A percentile compares a stretch with the other conserved stretches of the same genome.
These are phyloP conservation scores for Erysimum pusillum DNA, from an alignment of 441 rosid genomes.

Conservation along the genomic window DNA sequence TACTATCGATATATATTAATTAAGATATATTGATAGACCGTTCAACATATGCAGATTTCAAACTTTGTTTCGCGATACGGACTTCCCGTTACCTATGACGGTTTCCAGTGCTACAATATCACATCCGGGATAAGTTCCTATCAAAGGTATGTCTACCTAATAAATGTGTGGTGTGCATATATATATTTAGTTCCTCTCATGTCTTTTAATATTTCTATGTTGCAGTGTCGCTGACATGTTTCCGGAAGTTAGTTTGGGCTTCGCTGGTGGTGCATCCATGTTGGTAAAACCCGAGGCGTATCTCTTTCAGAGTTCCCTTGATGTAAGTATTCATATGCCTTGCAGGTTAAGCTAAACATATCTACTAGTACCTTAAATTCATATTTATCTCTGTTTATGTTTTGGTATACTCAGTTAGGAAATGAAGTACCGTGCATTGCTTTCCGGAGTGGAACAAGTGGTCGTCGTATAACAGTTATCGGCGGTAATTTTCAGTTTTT, in stretches of 20 bases:
- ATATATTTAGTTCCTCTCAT: too few relatives aligned
- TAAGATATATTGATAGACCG: too few relatives aligned
- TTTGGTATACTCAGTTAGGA: too few relatives aligned
- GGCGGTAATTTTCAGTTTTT: constrained; percentile 65
- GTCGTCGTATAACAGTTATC: constrained; percentile 73
- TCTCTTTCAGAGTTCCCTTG: constrained; percentile 50
- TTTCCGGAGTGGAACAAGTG: constrained; percentile 58
- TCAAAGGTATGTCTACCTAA: constrained; percentile 25
- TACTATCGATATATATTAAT: too few relatives aligned
- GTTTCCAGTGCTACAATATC: constrained; percentile 66
- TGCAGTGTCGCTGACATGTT: constrained; percentile 67
- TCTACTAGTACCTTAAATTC: too few relatives aligned
- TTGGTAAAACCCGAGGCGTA: constrained; percentile 72
- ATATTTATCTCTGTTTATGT: too few relatives aligned
- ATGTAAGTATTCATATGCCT: too few relatives aligned
- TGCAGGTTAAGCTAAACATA: too few relatives aligned
- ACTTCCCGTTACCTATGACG: constrained; percentile 56
- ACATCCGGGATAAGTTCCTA: constrained; percentile 65
- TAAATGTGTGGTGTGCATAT: too few relatives aligned
- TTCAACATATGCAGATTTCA: constrained; percentile 57
- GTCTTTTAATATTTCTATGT: neutral
- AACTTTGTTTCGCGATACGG: constrained; percentile 58
- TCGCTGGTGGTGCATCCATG: constrained; percentile 78
- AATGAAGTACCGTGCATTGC: constrained; percentile 57
- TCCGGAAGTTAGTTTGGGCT: constrained; percentile 82